Conservation (phyloP, 2,329 filamentous ascomycete genomes). For the Boeremia exigua region DNA sequence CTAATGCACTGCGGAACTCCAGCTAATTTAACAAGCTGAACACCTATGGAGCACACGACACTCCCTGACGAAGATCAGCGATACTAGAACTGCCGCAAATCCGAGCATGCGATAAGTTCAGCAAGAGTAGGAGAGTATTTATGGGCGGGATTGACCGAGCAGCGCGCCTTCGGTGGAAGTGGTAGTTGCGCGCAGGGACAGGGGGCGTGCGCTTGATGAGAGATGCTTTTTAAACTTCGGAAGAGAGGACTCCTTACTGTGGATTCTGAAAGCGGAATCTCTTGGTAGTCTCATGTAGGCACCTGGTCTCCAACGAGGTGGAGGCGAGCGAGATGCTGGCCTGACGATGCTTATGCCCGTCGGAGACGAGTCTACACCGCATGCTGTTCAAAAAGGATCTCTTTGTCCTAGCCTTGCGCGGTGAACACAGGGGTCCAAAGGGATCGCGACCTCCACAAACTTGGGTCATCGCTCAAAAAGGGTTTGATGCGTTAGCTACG, state of each 20-base stretch:
- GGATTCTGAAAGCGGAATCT: conserved; percentile 4
- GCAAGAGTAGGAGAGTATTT: conserved; percentile 32
- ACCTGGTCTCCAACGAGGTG: conserved; percentile 21
- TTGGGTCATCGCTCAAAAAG: conserved; percentile 29
- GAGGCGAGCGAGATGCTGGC: conserved; percentile 22
- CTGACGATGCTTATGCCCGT: conserved; percentile 18
- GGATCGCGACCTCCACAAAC: conserved; percentile 27
- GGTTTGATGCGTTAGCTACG: conserved; percentile 30
- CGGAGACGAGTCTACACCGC: conserved; percentile 33
- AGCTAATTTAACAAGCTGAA: conserved; percentile 33
- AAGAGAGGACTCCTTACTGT: conserved; percentile 30
- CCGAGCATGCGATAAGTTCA: conserved; percentile 29
- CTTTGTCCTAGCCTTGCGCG: conserved; percentile 6
- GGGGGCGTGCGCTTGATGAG: conserved; percentile 21
- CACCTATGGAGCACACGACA: conserved; percentile 18
- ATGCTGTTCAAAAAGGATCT: conserved; percentile 14
- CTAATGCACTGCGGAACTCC: conserved; percentile 39
- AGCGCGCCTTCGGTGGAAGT: conserved; percentile 25
- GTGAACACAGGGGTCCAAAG: conserved; percentile 27
- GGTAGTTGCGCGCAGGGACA: conserved; percentile 28
- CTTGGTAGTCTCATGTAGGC: conserved; percentile 13
- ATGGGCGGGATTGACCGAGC: conserved; percentile 32
- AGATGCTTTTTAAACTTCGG: conserved; percentile 26
- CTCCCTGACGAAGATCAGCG: not conserved
- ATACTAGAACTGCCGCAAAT: conserved; percentile 13